Conservation (phyloP, 345 rosid species). For the Camelina hispida region DNA sequence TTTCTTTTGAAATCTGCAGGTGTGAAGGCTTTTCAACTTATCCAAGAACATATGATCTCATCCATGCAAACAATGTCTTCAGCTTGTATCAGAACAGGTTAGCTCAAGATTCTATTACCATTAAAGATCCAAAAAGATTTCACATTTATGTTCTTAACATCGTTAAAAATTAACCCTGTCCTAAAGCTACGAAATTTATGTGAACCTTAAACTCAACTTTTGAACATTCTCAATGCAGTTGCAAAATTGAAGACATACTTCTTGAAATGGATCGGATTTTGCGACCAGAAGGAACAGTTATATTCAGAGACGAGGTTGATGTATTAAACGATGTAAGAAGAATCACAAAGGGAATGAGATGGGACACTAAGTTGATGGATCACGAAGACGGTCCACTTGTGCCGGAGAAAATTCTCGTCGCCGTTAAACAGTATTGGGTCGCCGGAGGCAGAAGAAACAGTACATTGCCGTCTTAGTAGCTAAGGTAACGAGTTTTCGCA, state of each 20-base stretch:
- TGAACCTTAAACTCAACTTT: background rate
- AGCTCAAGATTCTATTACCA: constrained; percentile 30
- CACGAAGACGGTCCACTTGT: constrained; percentile 74
- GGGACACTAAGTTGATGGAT: constrained; percentile 69
- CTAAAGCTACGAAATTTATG: background rate
- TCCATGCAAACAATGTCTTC: constrained; percentile 66
- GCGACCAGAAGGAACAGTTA: constrained; percentile 75
- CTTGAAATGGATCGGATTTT: constrained; percentile 75
- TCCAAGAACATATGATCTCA: constrained; percentile 76
- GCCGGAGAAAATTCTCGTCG: constrained; percentile 61
- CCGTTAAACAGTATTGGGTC: constrained; percentile 72
- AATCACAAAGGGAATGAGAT: constrained; percentile 58
- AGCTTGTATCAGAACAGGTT: constrained; percentile 67
- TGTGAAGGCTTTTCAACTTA: constrained; percentile 81
- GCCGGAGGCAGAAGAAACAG: constrained; percentile 23
- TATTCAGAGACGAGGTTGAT: constrained; percentile 58
- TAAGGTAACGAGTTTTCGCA: background rate
- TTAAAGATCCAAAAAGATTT: background rate
- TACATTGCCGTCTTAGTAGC: background rate
- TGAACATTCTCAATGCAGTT: constrained; percentile 47
- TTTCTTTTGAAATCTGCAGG: constrained; percentile 56
- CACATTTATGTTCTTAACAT: constrained; percentile 9
- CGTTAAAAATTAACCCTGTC: too few species aligned
- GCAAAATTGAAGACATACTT: constrained; percentile 58
- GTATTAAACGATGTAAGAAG: constrained; percentile 56